phyloP scores from a whole-genome alignment of 495 filamentous ascomycete species.

The Aspergillus ostianus region DNA sequence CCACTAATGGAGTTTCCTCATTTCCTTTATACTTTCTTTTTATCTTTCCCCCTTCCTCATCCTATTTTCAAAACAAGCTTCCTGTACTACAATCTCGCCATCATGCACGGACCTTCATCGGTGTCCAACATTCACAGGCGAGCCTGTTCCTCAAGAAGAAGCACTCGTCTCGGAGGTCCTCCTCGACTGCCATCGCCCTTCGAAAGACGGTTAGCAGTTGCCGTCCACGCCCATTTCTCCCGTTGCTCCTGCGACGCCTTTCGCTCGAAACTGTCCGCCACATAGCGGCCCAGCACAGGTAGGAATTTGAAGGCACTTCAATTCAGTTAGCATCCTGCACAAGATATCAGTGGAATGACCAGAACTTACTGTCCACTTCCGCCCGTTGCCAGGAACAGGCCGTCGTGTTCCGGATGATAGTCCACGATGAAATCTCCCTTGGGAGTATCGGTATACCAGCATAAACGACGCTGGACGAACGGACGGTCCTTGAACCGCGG shows the following conservation, averaged over 20 bases:
- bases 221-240: slow-evolving; percentile 17
- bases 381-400: slow-evolving; percentile 15
- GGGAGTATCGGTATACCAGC: slow-evolving; percentile 29
- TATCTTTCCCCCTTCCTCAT: neutral
- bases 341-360: neutral
- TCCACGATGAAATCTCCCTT: slow-evolving; percentile 25
- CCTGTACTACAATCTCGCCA: no score
- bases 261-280: slow-evolving; percentile 8
- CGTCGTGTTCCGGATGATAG: slow-evolving; percentile 15
- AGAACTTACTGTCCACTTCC: slow-evolving; percentile 25
- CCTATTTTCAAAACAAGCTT: no score
- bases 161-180: slow-evolving; percentile 16
- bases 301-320: slow-evolving; percentile 24
- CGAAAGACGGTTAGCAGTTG: slow-evolving; percentile 2
- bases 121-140: neutral
- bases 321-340: neutral
- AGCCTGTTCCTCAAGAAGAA: slow-evolving; percentile 15
- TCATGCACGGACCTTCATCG: no score
- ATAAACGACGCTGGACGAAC: slow-evolving; percentile 53
- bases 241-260: slow-evolving; percentile 1
- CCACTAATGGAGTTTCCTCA: neutral
- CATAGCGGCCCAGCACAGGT: slow-evolving; percentile 12
- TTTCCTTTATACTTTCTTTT: neutral
- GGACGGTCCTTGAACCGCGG: slow-evolving; percentile 55
- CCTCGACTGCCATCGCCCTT: slow-evolving; percentile 21